These are phyloP conservation scores for Pichia ethanolica DNA, from an alignment of 805 yeast species.

Conservation along the genomic window DNA sequence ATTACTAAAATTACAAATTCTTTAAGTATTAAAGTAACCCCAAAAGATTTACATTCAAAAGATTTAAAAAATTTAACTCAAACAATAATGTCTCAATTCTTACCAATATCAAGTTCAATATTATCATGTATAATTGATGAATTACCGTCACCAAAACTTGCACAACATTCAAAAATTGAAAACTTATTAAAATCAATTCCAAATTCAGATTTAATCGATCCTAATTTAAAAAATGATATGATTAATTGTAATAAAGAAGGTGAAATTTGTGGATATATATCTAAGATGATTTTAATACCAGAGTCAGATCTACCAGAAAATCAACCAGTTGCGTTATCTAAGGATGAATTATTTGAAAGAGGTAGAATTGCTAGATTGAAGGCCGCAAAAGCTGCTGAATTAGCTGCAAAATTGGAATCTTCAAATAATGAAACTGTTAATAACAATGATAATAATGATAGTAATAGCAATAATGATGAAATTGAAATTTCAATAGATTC, in stretches of 20 bases:
- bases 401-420: constrained; percentile 29
- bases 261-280: constrained; percentile 68
- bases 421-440: constrained; percentile 8
- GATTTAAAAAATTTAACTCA: constrained; percentile 60
- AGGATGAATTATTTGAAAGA: constrained; percentile 54
- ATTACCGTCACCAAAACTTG: constrained; percentile 72
- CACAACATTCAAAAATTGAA: constrained; percentile 69
- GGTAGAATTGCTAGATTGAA: constrained; percentile 57
- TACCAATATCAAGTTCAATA: constrained; percentile 84
- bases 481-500: constrained; percentile 1
- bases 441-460: constrained; percentile 16
- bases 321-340: constrained; percentile 32
- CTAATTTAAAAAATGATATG: constrained; percentile 48
- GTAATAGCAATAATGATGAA: constrained; percentile 10
- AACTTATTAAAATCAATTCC: constrained; percentile 57
- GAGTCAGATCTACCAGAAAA: constrained; percentile 67
- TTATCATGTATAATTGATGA: constrained; percentile 77
- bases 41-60: constrained; percentile 73
- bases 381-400: constrained; percentile 59
- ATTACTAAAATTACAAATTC: constrained; percentile 69
- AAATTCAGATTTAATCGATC: constrained; percentile 40
- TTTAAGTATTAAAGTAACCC: constrained; percentile 56
- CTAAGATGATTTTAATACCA: constrained; percentile 84
- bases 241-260: constrained; percentile 58
- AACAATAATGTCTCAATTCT: constrained; percentile 83